phyloP scores from a whole-genome alignment of 192 early-diverging fungal genomes.

The Coemansia nantahalensis region DNA sequence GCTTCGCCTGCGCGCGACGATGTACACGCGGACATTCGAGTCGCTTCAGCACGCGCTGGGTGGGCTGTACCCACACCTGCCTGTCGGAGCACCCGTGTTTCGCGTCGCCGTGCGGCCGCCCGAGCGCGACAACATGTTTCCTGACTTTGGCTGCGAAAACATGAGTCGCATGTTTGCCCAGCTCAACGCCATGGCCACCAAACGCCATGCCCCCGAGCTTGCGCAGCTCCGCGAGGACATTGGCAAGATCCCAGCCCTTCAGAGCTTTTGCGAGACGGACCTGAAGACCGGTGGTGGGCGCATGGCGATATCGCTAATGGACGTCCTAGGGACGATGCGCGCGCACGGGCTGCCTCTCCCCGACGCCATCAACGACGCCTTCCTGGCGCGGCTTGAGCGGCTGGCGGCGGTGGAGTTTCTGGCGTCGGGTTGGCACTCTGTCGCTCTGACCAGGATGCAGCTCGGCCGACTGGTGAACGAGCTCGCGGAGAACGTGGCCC shows the following conservation, averaged over 20 bases:
- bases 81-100: conserved; percentile 4
- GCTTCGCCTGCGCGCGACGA: conserved; percentile 59
- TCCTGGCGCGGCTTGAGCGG: conserved; percentile 22
- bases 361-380: conserved; percentile 17
- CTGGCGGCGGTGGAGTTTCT: conserved; percentile 21
- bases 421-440: conserved; percentile 15
- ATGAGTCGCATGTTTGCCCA: conserved; percentile 13
- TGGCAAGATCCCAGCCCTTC: conserved; percentile 18
- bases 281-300: neutral
- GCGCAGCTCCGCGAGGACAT: conserved; percentile 25
- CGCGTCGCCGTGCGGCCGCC: conserved; percentile 36
- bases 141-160: conserved; percentile 23
- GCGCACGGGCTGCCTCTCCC: conserved; percentile 34
- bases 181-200: conserved; percentile 8
- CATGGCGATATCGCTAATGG: conserved; percentile 15
- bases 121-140: conserved; percentile 28
- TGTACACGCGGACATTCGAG: conserved; percentile 64
- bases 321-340: conserved; percentile 21
- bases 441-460: conserved; percentile 29
- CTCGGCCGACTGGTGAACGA: conserved; percentile 36
- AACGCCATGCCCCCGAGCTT: conserved; percentile 11
- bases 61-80: conserved; percentile 56
- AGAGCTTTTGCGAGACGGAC: conserved; percentile 7
- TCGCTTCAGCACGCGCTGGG: conserved; percentile 62
- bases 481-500: conserved; percentile 23